Evolutionary conservation across 2,329 filamentous ascomycete species (phyloP), one percentile per base, ranked within the genome.

Genomic region (Ceratocystis cubensis): DNA sequence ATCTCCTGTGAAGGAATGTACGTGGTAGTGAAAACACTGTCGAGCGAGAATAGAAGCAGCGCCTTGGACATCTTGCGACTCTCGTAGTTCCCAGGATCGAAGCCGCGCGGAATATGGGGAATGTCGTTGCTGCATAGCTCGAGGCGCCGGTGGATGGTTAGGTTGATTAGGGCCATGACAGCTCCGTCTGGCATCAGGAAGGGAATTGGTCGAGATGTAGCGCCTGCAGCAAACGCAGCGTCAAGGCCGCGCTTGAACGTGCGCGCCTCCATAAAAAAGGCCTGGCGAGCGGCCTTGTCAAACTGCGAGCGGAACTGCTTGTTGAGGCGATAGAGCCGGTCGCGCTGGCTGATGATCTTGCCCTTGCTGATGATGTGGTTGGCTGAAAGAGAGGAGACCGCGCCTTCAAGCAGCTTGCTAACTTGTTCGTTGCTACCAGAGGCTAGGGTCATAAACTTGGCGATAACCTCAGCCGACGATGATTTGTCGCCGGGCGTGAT

Each of bases 51-150:
- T 69, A 83, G 81, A 63, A 89, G 80, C 70, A 84, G 83, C 44
- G 79, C 79, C 70, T 87, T 86, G 45, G 88, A 82, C 69, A 87
- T 85, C 67, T 84, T 83, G 66, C 87, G 81, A 25, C 85, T 87
- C 71, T 88, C 84, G 74, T 91, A 91, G 69, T 88, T 84, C 17
- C 83, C 83, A 6, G 86, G 86, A 65, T 84, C 82, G 71, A 91
- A 88, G 1, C 88, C 88, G 72, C 88, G 86, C 1, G 85, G 84
- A 37, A 88, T 84, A 63, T 80, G 71, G 0, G 84, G 83, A 4
- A 88, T 80, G 50, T 86, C 78, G 1, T 79, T 72, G 0, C 82
- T 77, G 2, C 79, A 75, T 5, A 88, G 72, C 17, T 73, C 76
- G 53, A 91, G 77, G 50, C 82, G 79, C 2, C 83, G 81, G 63